Base-by-base conservation (phyloP, 2,329 filamentous ascomycete species). In the Piedraia hortae region DNA sequence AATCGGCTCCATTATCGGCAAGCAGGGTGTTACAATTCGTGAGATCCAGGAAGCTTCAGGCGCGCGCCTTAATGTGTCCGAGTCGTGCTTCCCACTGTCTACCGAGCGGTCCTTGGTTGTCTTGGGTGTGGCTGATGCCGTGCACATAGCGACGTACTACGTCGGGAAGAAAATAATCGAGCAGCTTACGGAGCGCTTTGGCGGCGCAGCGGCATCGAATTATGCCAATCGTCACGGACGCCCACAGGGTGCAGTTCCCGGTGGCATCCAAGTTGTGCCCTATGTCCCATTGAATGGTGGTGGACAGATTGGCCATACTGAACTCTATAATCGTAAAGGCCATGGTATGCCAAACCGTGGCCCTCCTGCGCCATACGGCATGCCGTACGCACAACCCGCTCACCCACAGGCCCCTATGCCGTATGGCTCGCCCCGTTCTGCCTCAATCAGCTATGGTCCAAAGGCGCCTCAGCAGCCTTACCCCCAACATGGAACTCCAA, bases 31-130 rank as follows among this genome's bases (percentile, higher is more conserved):
- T 27, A 70, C 85, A 31, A 97, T 97, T 44, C 77, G 85, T 33
- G 85, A 97, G 51, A 97, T 97, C 30, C 85, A 97, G 47, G 85
- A 97, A 44, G 80, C 80, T 10, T 97, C 85, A 9, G 88, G 88
- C 28, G 85, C 85, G 24, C 72, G 88, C 30, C 62, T 97, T 20
- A 97, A 97, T 46, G 85, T 85, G 12, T 97, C 85, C 4, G 85
- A 93, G 45, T 71, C 78, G 4, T 89, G 80, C 43, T 61, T 97
- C 25, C 85, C 85, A 21, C 61, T 91, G 28, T 97, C 85, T 10
- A 89, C 78, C 27, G 85, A 97, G 51, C 74, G 85, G 21, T 93
- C 85, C n/a, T 62, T 97, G 21, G 82, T 97, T 22, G 80, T 97
- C 14, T 77, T 93, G 48, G 85, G 85, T 44, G 85, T 97, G 26